These are phyloP conservation scores for Areca catechu DNA, from an alignment of 176 grass and related monocot genomes.

Conservation along the genomic window DNA sequence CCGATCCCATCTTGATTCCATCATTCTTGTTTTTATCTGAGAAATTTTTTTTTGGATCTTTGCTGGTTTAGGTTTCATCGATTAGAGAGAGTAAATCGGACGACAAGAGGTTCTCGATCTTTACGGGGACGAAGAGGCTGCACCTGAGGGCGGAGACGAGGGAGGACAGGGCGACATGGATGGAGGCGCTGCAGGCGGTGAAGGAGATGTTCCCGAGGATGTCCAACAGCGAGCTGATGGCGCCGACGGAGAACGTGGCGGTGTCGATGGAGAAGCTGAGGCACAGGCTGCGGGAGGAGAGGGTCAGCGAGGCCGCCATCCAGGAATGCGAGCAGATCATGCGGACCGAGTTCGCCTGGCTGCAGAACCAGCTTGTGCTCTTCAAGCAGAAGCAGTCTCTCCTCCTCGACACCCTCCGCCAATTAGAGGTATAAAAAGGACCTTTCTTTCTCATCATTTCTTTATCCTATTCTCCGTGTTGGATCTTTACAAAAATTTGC, in stretches of 20 bases:
- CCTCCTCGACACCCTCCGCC: conserved; percentile 70
- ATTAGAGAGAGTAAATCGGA: conserved; percentile 87
- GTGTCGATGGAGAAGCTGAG: conserved; percentile 63
- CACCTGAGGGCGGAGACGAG: conserved; percentile 82
- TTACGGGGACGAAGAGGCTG: conserved; percentile 82
- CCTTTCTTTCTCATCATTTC: no score
- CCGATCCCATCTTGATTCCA: conserved; percentile 2
- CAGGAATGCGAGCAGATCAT: conserved; percentile 73
- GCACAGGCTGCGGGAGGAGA: conserved; percentile 61
- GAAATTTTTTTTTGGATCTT: not conserved
- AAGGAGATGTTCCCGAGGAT: conserved; percentile 99
- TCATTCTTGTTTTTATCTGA: not conserved
- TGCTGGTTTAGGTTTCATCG: conserved; percentile 52
- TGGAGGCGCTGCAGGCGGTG: conserved; percentile 66
- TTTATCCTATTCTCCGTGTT: no score
- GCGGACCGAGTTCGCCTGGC: conserved; percentile 54
- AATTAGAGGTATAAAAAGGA: conserved; percentile 64
- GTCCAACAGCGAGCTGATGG: conserved; percentile 81
- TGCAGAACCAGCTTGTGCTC: conserved; percentile 75
- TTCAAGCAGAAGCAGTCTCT: conserved; percentile 65
- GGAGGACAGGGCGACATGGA: conserved; percentile 73
- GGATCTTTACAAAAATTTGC: no score
- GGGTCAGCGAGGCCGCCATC: conserved; percentile 51
- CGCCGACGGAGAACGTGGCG: conserved; percentile 34
- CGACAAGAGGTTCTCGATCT: conserved; percentile 91